Conservation (phyloP, 192 early-diverging fungal species). For the Backusella westeae region DNA sequence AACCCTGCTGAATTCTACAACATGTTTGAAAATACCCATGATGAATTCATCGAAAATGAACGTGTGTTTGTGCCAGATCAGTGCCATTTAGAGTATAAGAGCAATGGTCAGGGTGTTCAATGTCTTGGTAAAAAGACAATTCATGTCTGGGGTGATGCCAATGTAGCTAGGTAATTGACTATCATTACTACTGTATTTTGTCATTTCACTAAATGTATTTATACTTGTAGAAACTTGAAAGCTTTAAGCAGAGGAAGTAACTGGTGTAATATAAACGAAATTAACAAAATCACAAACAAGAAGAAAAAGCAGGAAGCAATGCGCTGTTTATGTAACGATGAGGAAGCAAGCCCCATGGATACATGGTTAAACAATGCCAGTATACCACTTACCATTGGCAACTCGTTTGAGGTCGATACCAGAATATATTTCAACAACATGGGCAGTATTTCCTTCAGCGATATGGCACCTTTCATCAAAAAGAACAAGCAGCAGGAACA, state of each 20-base stretch:
- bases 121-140: constrained; percentile 22
- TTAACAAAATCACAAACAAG: constrained; percentile 3
- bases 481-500: neutral
- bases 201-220: no score
- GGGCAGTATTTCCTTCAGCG: neutral
- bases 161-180: constrained; percentile 21
- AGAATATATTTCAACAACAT: constrained; percentile 13
- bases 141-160: constrained; percentile 34
- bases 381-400: constrained; percentile 19
- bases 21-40: constrained; percentile 31
- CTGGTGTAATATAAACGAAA: constrained; percentile 30
- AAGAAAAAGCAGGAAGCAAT: neutral
- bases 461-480: neutral
- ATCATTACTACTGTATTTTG: no score
- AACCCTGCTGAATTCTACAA: constrained; percentile 32
- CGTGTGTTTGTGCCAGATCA: constrained; percentile 29
- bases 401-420: constrained; percentile 25
- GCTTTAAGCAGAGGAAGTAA: constrained; percentile 17
- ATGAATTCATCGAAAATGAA: constrained; percentile 21
- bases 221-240: constrained; percentile 24
- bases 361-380: constrained; percentile 20
- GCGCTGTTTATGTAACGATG: constrained; percentile 29
- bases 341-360: constrained; percentile 6
- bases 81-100: constrained; percentile 27
- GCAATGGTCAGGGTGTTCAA: constrained; percentile 23